These are phyloP conservation scores for Amanita thiersii DNA, from an alignment of 768 basidiomycete genomes.

Conservation along the genomic window DNA sequence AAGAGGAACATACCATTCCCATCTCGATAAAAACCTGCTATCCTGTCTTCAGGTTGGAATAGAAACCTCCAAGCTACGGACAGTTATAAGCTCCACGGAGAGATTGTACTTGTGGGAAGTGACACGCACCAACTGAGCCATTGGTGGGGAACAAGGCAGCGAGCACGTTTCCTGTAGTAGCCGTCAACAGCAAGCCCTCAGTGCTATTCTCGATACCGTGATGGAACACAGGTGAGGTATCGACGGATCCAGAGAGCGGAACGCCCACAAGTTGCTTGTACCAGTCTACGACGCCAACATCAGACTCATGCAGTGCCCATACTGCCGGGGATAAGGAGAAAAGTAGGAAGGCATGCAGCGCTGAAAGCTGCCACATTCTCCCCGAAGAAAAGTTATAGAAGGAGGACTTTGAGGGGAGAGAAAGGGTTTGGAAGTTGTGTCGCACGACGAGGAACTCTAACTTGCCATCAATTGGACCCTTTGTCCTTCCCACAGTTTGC, in stretches of 20 bases:
- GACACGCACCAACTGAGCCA: constrained; percentile 56
- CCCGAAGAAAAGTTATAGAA: too few species aligned
- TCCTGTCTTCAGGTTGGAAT: constrained; percentile 60
- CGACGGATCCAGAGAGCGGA: constrained; percentile 42
- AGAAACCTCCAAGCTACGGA: constrained; percentile 72
- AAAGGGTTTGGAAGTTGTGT: too few species aligned
- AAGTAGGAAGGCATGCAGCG: too few species aligned
- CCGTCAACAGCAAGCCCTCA: constrained; percentile 50
- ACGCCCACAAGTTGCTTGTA: constrained; percentile 70
- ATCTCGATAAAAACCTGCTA: constrained; percentile 54
- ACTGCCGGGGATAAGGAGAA: constrained; percentile 16
- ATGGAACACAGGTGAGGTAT: constrained; percentile 57
- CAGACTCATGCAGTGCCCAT: constrained; percentile 58
- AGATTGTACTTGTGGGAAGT: constrained; percentile 14
- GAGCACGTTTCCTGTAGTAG: constrained; percentile 69
- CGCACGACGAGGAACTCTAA: too few species aligned
- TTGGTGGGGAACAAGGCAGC: constrained; percentile 61
- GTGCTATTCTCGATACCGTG: constrained; percentile 21
- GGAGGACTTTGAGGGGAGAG: too few species aligned
- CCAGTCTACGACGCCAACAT: constrained; percentile 85
- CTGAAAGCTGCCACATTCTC: too few species aligned
- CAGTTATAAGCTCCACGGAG: not conserved
- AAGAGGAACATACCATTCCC: constrained; percentile 40
- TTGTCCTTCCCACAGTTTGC: too few species aligned
- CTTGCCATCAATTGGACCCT: too few species aligned